phyloP scores from a whole-genome alignment of 306 rosid species.

The Acacia confusa region DNA sequence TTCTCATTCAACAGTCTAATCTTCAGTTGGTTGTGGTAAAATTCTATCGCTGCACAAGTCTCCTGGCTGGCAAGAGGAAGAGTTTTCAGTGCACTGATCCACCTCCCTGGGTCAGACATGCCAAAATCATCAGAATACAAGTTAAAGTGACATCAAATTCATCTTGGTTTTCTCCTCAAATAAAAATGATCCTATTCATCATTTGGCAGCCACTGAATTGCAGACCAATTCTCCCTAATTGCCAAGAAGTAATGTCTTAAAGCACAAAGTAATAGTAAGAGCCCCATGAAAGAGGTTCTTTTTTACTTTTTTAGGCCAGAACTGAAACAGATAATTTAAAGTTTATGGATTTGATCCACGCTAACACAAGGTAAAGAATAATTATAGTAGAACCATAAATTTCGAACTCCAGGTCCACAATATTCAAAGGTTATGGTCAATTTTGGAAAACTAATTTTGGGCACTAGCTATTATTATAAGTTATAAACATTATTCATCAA shows the following conservation, averaged over 20 bases:
- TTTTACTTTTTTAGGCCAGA: not conserved
- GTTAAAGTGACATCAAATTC: conserved; percentile 15
- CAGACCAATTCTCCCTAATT: conserved; percentile 11
- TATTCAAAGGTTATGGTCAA: not conserved
- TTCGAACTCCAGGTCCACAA: not conserved
- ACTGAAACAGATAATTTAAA: not conserved
- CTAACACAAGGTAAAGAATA: not conserved
- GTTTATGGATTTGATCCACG: conserved; percentile 9
- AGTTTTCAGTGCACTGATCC: conserved; percentile 63
- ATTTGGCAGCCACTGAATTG: conserved; percentile 24
- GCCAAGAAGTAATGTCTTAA: not conserved
- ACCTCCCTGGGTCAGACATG: conserved; percentile 53
- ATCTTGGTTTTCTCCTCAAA: not conserved
- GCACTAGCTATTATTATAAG: not conserved
- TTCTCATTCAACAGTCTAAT: conserved; percentile 75
- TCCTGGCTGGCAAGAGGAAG: conserved; percentile 89
- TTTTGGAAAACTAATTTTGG: not conserved
- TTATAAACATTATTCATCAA: conserved; percentile 10
- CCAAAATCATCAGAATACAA: conserved; percentile 22
- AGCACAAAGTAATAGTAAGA: conserved; percentile 3
- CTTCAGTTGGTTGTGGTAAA: conserved; percentile 82
- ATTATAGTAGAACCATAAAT: conserved; percentile 17
- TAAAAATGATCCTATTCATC: conserved; percentile 1
- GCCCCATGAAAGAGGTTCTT: not conserved
- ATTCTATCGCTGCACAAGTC: conserved; percentile 77